These are phyloP conservation scores for Pseudogymnoascus verrucosus DNA, from an alignment of 2,329 filamentous ascomycete species.

Conservation along the genomic window DNA sequence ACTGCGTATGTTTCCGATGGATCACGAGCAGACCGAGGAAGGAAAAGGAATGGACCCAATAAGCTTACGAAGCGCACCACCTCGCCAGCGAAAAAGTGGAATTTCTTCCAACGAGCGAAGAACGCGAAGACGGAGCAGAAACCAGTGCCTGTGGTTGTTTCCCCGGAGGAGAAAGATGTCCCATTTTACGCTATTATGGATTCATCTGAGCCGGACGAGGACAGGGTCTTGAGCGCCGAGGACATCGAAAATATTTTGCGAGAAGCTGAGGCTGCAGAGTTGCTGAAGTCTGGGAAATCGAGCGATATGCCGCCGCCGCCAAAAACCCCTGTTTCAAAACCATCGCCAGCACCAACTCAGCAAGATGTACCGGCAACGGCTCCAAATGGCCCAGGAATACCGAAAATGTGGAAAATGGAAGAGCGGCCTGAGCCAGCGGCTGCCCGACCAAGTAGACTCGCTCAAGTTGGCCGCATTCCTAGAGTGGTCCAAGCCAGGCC, in stretches of 20 bases:
- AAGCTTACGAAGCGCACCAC: conserved; percentile 49
- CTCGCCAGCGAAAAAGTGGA: conserved; percentile 49
- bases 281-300: conserved; percentile 17
- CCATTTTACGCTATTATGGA: conserved; percentile 57
- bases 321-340: neutral
- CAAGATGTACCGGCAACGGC: neutral
- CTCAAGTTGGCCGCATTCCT: conserved; percentile 80
- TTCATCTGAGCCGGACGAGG: conserved; percentile 35
- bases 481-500: conserved; percentile 64
- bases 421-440: neutral
- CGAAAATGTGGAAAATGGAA: conserved; percentile 7
- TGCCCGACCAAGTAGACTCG: conserved; percentile 49
- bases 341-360: neutral
- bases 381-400: neutral
- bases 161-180: conserved; percentile 39
- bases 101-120: conserved; percentile 51
- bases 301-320: neutral
- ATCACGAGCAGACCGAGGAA: conserved; percentile 36
- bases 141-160: conserved; percentile 40
- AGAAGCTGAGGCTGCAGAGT: conserved; percentile 33
- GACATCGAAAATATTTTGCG: conserved; percentile 42
- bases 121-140: conserved; percentile 19
- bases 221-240: conserved; percentile 14
- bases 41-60: conserved; percentile 33
- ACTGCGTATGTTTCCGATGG: conserved; percentile 51